Percentiles rank a stretch among this genome's conserved stretches.
Conservation (phyloP, 1,139 yeast genomes). For the Hyphopichia burtonii region DNA sequence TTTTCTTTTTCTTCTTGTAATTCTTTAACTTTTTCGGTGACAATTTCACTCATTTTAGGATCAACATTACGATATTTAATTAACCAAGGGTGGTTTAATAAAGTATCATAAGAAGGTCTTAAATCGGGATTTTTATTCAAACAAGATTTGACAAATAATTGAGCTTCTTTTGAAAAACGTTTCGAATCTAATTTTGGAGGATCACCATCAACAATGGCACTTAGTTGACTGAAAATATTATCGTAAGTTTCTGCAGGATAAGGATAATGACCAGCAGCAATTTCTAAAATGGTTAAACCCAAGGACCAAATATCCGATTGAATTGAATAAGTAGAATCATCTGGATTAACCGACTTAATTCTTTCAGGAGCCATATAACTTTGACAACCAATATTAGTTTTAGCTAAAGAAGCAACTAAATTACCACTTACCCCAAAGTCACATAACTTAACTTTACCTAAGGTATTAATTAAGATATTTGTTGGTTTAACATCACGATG, state of each 20-base stretch:
- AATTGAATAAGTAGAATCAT: conserved; percentile 82
- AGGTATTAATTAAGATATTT: conserved; percentile 75
- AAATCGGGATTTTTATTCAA: conserved; percentile 75
- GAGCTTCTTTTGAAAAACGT: conserved; percentile 71
- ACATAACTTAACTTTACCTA: conserved; percentile 86
- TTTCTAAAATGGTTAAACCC: conserved; percentile 84
- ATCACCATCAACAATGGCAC: conserved; percentile 95
- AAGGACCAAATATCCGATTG: conserved; percentile 97
- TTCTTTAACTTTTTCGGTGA: conserved; percentile 32
- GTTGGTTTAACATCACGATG: conserved; percentile 98
- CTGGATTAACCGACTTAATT: conserved; percentile 58
- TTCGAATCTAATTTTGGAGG: conserved; percentile 69
- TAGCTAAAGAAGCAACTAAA: conserved; percentile 90
- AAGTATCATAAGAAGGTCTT: conserved; percentile 78
- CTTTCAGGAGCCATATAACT: conserved; percentile 99
- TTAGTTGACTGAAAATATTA: conserved; percentile 86
- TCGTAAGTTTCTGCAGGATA: conserved; percentile 92
- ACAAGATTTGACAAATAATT: conserved; percentile 76
- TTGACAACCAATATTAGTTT: conserved; percentile 97
- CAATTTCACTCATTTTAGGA: conserved; percentile 43
- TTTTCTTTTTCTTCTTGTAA: conserved; percentile 22
- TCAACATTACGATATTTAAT: conserved; percentile 43
- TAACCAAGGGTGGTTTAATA: conserved; percentile 84
- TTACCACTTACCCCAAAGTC: conserved; percentile 98
- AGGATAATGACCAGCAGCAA: conserved; percentile 90